A percentile compares a stretch with the other conserved stretches of the same genome.
Evolutionary conservation across 306 rosid genomes (phyloP).

Genomic region (Acmispon strigosus): DNA sequence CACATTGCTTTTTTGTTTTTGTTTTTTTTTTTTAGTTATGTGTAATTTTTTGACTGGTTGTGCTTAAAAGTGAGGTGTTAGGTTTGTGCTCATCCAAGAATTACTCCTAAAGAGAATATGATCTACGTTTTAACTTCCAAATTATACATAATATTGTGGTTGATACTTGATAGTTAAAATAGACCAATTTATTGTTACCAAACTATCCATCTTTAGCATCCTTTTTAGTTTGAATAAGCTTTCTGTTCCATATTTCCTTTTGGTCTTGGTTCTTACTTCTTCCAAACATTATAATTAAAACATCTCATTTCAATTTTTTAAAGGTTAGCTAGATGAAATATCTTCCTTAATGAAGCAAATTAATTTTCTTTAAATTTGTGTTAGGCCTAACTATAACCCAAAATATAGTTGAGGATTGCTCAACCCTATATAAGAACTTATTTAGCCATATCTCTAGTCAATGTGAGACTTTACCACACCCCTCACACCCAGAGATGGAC

Average conservation of each 20-base stretch:
- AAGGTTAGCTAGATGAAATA: neutral
- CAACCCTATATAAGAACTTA: no score
- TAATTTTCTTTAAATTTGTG: neutral
- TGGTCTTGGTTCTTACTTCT: neutral
- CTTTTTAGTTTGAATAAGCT: neutral
- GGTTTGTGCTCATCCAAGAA: no score
- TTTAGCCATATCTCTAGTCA: no score
- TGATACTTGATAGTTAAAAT: neutral
- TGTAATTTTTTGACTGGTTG: no score
- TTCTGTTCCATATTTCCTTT: neutral
- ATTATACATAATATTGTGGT: neutral
- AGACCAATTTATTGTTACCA: neutral
- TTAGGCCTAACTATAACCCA: no score
- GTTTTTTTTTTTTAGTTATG: no score
- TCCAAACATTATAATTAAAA: neutral
- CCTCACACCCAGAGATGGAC: no score
- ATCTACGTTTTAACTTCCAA: conserved; percentile 11
- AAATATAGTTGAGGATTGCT: no score
- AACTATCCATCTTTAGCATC: neutral
- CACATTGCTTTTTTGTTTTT: no score
- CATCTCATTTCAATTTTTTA: neutral
- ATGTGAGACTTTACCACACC: no score
- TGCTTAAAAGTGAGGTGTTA: no score
- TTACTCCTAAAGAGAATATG: no score
- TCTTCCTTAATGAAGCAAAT: neutral